Evolutionary conservation across 78 protist species (phyloP).

Genomic region (Blattamonas nauphoetae): DNA sequence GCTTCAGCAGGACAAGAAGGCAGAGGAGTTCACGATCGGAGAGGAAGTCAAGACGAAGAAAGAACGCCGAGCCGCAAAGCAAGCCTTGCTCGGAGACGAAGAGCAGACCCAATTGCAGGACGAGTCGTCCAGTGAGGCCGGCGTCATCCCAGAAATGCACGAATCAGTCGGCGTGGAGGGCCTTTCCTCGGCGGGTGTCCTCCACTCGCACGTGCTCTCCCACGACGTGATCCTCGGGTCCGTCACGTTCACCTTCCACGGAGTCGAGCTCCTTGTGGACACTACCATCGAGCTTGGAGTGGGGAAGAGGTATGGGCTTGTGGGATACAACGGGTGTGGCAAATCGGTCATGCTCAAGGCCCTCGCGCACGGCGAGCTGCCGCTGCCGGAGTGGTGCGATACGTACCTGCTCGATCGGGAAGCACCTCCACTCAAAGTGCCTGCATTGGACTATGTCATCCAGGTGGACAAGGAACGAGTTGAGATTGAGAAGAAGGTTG

Average conservation of each 20-base stretch:
- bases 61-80: neutral
- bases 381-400: conserved; percentile 45
- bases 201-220: neutral
- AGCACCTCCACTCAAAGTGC: neutral
- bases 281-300: conserved; percentile 4
- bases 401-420: conserved; percentile 3
- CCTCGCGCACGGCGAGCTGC: conserved; percentile 55
- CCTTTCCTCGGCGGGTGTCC: neutral
- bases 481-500: neutral
- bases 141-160: too few species aligned
- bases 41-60: neutral
- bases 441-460: neutral
- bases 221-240: neutral
- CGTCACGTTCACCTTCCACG: conserved; percentile 5
- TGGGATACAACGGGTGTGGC: conserved; percentile 80
- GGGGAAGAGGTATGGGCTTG: conserved; percentile 70
- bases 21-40: neutral
- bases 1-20: neutral
- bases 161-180: neutral
- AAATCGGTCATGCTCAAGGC: conserved; percentile 62
- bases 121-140: neutral
- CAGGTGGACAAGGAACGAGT: neutral
- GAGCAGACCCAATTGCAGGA: neutral
- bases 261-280: conserved; percentile 1
- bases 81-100: neutral